phyloP scores from a whole-genome alignment of 495 filamentous ascomycete genomes.

The Penicillium paxilli region DNA sequence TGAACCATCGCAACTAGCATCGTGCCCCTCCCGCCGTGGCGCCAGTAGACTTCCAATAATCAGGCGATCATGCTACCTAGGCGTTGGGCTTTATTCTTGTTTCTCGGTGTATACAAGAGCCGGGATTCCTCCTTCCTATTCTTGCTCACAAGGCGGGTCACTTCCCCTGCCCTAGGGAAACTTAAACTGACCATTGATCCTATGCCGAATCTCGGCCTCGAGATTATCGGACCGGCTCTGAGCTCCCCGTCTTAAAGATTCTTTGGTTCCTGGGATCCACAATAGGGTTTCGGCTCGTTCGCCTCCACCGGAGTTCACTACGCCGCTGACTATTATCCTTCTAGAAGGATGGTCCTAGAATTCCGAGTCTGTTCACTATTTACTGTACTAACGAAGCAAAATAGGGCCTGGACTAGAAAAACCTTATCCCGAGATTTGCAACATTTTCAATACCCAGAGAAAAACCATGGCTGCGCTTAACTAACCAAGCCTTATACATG shows the following conservation, averaged over 20 bases:
- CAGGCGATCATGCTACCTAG: background rate
- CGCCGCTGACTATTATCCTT: background rate
- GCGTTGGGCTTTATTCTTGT: background rate
- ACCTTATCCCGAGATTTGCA: background rate
- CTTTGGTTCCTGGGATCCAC: background rate
- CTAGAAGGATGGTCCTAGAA: too few relatives aligned
- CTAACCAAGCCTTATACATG: constrained; percentile 1
- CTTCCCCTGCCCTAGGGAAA: too few relatives aligned
- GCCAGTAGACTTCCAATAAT: background rate
- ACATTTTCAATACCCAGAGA: background rate
- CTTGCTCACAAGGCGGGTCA: background rate
- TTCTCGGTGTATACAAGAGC: background rate
- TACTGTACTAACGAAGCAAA: too few relatives aligned
- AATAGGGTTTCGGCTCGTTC: background rate
- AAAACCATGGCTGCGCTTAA: background rate
- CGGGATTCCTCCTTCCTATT: background rate
- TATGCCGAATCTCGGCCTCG: background rate
- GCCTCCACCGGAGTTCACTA: background rate
- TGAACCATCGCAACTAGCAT: too few relatives aligned
- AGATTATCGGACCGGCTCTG: too few relatives aligned
- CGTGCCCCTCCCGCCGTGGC: too few relatives aligned
- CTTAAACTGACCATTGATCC: background rate
- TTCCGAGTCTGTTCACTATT: constrained; percentile 1
- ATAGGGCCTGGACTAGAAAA: background rate
- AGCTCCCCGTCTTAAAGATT: background rate